Evolutionary conservation across 371 early-diverging fungal species (phyloP).

Genomic region (Parasitella parasitica): DNA sequence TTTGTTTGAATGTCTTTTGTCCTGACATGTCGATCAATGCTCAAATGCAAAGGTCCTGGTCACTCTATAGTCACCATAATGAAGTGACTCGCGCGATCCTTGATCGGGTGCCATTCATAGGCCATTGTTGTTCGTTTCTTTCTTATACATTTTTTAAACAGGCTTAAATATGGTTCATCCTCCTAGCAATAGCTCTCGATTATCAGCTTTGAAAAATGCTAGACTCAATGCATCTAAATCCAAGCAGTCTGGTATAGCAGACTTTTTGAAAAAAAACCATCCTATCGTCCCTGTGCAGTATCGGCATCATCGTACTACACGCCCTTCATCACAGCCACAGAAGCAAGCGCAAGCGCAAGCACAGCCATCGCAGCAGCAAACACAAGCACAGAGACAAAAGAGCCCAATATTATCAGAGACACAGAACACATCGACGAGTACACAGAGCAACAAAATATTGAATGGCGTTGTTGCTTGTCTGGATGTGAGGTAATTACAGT

Average conservation of each 20-base stretch:
- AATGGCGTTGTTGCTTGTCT: conserved; percentile 46
- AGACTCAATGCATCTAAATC: not conserved
- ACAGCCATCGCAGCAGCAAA: not conserved
- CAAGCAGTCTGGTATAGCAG: not conserved
- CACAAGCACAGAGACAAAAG: not conserved
- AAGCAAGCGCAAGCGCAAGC: not conserved
- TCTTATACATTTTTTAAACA: too few species aligned
- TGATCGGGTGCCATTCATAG: not conserved
- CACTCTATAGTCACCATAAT: too few species aligned
- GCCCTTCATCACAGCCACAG: not conserved
- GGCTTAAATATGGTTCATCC: not conserved
- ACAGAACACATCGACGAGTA: not conserved
- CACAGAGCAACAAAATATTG: conserved; percentile 24
- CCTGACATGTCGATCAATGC: too few species aligned
- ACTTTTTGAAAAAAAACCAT: not conserved
- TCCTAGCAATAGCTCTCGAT: not conserved
- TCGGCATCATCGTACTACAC: not conserved
- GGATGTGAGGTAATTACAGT: conserved; percentile 35
- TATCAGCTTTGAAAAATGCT: conserved; percentile 1
- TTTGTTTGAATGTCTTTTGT: not conserved
- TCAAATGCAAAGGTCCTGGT: too few species aligned
- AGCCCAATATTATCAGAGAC: not conserved
- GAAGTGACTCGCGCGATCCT: not conserved
- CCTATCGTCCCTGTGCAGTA: not conserved
- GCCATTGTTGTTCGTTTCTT: too few species aligned